Base-by-base conservation (phyloP, 305 asterid genomes). In the Ajuga reptans region DNA sequence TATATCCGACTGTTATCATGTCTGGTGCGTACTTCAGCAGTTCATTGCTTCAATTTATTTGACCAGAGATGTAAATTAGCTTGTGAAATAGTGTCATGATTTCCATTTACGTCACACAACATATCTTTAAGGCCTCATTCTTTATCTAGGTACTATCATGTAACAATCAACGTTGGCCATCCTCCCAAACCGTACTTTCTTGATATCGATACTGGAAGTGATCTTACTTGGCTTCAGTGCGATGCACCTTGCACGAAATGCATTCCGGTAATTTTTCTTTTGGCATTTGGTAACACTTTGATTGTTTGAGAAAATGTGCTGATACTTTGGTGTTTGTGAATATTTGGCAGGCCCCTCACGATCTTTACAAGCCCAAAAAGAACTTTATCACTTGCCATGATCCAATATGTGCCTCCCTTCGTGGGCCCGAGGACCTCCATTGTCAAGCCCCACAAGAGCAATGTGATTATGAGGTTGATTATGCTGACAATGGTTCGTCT, bases 401-500 rank as follows among this genome's bases (percentile, higher is more conserved):
- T 74, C 92, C 99, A 16, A 5, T 88, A 15, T 93, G 99, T 39
- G 65, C 50, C 51, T 81, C 91, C 15, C 78, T 90, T 77, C 87
- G 82, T 0, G 81, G 78, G 33, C 76, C 83, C 0, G 82, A 42
- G 0, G 66, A 61, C 62, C 66, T 56, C 55, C 47, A 69, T 4
- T 86, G 93, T 68, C 75, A 56, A 52, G 29, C 76, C 12, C 86
- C 87, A 4, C 76, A 81, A 5, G 88, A 90, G 45, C 98, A 90
- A 57, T 92, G 98, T 75, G 98, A 92, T 79, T 92, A 92, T 43
- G 87, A 92, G 82, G 76, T 92, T 73, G 82, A 71, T 62, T 90
- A 92, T 80, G 98, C 97, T 9, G 98, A 92, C 73, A 69, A 59
- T 42, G 91, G 95, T 60, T 90, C 95, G 21, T 84, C 99, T 42